Percentiles rank a stretch among this genome's conserved stretches.
phyloP scores from a whole-genome alignment of 2,329 filamentous ascomycete genomes.

The Grosmannia clavigera region DNA sequence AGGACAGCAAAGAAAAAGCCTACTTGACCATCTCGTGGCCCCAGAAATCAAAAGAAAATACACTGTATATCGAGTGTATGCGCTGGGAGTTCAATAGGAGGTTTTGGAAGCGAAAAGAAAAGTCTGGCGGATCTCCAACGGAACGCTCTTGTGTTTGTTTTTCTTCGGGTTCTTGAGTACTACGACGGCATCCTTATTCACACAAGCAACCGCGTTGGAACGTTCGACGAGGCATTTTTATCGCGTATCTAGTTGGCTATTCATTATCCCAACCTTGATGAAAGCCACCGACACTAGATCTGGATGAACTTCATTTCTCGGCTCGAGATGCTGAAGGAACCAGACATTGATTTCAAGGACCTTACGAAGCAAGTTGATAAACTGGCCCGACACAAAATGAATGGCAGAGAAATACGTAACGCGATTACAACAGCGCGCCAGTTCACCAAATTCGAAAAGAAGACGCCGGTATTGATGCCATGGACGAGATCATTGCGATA shows the following conservation, averaged over 20 bases:
- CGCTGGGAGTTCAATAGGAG: too few species aligned
- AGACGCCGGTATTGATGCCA: too few species aligned
- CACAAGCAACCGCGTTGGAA: constrained; percentile 22
- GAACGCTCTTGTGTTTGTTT: constrained; percentile 25
- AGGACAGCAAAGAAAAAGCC: too few species aligned
- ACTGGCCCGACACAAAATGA: background rate
- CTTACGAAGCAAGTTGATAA: background rate
- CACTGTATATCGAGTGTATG: too few species aligned
- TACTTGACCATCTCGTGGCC: too few species aligned
- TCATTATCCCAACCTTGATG: constrained; percentile 18
- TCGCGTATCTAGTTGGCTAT: constrained; percentile 23
- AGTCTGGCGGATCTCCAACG: constrained; percentile 20
- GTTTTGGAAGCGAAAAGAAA: too few species aligned
- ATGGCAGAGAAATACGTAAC: background rate
- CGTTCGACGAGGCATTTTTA: constrained; percentile 24
- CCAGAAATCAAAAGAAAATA: too few species aligned
- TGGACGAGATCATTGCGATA: too few species aligned
- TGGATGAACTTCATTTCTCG: constrained; percentile 18
- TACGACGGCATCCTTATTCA: constrained; percentile 24
- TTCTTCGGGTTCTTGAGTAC: constrained; percentile 23
- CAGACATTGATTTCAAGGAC: background rate
- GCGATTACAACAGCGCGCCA: background rate
- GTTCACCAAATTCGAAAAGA: background rate
- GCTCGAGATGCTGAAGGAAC: background rate
- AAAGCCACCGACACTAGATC: constrained; percentile 15